Conservation (phyloP, 768 basidiomycete genomes). For the Lactarius akahatsu region DNA sequence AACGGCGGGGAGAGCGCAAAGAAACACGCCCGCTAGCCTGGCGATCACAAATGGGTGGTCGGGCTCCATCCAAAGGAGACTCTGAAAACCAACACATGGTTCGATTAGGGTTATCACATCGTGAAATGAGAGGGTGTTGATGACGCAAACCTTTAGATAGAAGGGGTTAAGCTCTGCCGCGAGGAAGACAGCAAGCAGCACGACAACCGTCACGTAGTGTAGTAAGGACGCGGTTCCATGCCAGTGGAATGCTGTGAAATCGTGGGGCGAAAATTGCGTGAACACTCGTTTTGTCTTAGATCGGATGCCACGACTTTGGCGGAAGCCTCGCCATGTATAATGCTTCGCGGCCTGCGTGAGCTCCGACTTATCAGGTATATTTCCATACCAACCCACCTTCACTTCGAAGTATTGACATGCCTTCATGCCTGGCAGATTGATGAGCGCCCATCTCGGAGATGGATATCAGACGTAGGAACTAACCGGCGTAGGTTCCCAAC, state of each 20-base stretch:
- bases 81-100: slow-evolving; percentile 38
- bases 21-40: slow-evolving; percentile 69
- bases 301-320: slow-evolving; percentile 72
- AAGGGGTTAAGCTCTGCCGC: slow-evolving; percentile 87
- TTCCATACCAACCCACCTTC: slow-evolving; percentile 36
- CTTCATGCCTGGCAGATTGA: slow-evolving; percentile 66
- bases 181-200: slow-evolving; percentile 74
- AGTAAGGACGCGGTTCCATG: slow-evolving; percentile 71
- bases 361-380: slow-evolving; percentile 7
- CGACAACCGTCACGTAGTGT: slow-evolving; percentile 72
- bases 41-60: slow-evolving; percentile 82
- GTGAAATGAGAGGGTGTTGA: slow-evolving; percentile 7
- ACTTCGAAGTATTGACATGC: slow-evolving; percentile 85
- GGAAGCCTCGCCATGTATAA: slow-evolving; percentile 82
- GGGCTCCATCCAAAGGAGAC: slow-evolving; percentile 84
- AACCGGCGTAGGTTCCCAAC: slow-evolving; percentile 81
- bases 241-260: slow-evolving; percentile 89
- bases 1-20: slow-evolving; percentile 85
- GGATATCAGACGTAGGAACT: slow-evolving; percentile 30
- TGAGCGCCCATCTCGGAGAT: slow-evolving; percentile 28
- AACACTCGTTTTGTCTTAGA: slow-evolving; percentile 78
- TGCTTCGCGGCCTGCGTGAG: slow-evolving; percentile 46
- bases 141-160: slow-evolving; percentile 68
- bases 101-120: slow-evolving; percentile 2
- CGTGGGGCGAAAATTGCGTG: slow-evolving; percentile 83